A percentile compares a stretch with the other conserved stretches of the same genome.
These are phyloP conservation scores for Dictyostelium purpureum DNA, from an alignment of 78 protist species.

Conservation along the genomic window DNA sequence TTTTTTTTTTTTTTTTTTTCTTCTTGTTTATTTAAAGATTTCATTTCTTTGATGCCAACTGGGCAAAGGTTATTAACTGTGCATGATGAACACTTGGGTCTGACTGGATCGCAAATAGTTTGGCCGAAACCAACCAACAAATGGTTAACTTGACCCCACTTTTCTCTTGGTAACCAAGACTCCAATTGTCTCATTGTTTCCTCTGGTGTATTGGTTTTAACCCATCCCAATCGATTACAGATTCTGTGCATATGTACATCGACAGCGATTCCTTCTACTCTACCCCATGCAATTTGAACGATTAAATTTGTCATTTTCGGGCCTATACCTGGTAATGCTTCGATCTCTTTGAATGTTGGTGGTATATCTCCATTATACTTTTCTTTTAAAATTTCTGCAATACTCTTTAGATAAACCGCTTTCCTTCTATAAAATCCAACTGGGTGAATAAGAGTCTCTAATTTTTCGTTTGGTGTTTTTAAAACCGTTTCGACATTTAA, in stretches of 20 bases:
- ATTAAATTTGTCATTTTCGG: conserved; percentile 89
- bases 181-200: conserved; percentile 82
- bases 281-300: conserved; percentile 69
- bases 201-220: conserved; percentile 80
- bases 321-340: conserved; percentile 83
- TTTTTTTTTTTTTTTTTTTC: no score
- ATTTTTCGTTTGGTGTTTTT: not conserved
- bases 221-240: conserved; percentile 86
- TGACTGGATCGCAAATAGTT: conserved; percentile 69
- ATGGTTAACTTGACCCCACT: conserved; percentile 78
- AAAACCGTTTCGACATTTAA: conserved; percentile 49
- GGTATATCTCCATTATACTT: conserved; percentile 79
- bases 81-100: conserved; percentile 81
- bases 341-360: conserved; percentile 35
- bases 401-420: conserved; percentile 68
- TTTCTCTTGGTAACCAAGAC: conserved; percentile 84
- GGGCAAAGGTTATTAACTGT: conserved; percentile 54
- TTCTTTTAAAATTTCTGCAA: conserved; percentile 50
- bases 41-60: conserved; percentile 34
- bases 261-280: conserved; percentile 80
- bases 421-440: conserved; percentile 85
- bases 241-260: conserved; percentile 92
- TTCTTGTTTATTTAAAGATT: not conserved
- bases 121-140: conserved; percentile 92
- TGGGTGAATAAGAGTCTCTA: conserved; percentile 67